Percentiles rank a stretch among this genome's conserved stretches.
Conservation (phyloP, 306 rosid species). For the Cucurbita maxima region DNA sequence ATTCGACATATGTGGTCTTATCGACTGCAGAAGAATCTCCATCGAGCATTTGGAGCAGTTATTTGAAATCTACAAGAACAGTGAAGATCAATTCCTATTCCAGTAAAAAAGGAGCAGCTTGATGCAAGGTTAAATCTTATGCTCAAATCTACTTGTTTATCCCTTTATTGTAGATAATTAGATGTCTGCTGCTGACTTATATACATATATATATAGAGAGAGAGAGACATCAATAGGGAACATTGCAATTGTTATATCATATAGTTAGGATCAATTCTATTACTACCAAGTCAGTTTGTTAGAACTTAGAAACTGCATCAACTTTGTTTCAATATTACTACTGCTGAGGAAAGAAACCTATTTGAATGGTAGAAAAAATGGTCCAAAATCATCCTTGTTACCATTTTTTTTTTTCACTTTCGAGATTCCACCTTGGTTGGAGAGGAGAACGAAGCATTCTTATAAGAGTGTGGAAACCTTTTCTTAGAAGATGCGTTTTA, state of each 20-base stretch:
- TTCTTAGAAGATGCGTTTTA: too few species aligned
- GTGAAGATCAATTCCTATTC: neutral
- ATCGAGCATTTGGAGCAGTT: slow-evolving; percentile 5
- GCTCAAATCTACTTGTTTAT: neutral
- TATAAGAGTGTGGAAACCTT: too few species aligned
- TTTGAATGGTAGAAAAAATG: neutral
- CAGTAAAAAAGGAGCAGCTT: neutral
- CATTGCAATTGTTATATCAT: neutral
- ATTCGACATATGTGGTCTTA: neutral
- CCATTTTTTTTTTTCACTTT: neutral
- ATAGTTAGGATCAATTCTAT: neutral
- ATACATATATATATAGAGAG: neutral
- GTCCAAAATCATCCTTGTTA: neutral
- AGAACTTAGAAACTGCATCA: neutral
- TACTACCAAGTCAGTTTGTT: neutral
- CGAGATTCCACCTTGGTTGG: too few species aligned
- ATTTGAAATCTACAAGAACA: slow-evolving; percentile 5
- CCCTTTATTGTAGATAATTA: neutral
- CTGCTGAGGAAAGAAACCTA: neutral
- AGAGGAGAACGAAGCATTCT: too few species aligned
- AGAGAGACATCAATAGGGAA: neutral
- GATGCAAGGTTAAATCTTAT: neutral
- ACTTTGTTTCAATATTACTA: neutral
- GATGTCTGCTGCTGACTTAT: neutral
- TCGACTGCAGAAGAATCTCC: slow-evolving; percentile 9